phyloP scores from a whole-genome alignment of 768 basidiomycete genomes.

The Chalciporus piperatus region DNA sequence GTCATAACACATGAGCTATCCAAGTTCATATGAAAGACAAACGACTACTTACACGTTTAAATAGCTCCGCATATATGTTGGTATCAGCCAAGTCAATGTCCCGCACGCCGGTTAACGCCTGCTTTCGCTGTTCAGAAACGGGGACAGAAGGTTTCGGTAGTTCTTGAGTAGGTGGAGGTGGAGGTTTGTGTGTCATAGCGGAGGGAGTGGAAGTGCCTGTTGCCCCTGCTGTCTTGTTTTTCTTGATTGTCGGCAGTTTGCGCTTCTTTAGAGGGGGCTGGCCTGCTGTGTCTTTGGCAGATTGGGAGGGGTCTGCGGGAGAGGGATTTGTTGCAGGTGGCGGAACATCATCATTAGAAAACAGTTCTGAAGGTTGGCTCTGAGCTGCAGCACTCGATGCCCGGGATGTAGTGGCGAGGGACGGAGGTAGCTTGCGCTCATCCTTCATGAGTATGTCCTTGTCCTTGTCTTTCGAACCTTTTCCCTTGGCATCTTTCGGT shows the following conservation, averaged over 20 bases:
- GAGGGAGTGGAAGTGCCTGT: conserved; percentile 24
- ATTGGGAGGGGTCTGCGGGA: conserved; percentile 20
- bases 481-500: conserved; percentile 25
- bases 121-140: conserved; percentile 33
- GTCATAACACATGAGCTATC: neutral
- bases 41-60: conserved; percentile 46
- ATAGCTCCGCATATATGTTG: conserved; percentile 61
- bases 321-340: conserved; percentile 7
- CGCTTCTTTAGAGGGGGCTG: conserved; percentile 49
- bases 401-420: conserved; percentile 14
- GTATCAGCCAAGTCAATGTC: conserved; percentile 65
- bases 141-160: conserved; percentile 27
- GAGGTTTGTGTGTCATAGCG: conserved; percentile 24
- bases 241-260: conserved; percentile 68
- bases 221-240: conserved; percentile 45
- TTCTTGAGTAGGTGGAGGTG: conserved; percentile 14
- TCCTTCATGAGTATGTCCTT: conserved; percentile 41
- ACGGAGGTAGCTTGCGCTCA: conserved; percentile 35
- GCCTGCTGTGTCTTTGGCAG: conserved; percentile 24
- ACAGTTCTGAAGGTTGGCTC: conserved; percentile 25
- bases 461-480: conserved; percentile 32
- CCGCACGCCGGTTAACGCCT: conserved; percentile 44
- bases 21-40: neutral
- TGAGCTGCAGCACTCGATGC: conserved; percentile 34
- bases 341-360: conserved; percentile 31